These are phyloP conservation scores for Calonectria pauciramosa DNA, from an alignment of 2,329 filamentous ascomycete species.

Conservation along the genomic window DNA sequence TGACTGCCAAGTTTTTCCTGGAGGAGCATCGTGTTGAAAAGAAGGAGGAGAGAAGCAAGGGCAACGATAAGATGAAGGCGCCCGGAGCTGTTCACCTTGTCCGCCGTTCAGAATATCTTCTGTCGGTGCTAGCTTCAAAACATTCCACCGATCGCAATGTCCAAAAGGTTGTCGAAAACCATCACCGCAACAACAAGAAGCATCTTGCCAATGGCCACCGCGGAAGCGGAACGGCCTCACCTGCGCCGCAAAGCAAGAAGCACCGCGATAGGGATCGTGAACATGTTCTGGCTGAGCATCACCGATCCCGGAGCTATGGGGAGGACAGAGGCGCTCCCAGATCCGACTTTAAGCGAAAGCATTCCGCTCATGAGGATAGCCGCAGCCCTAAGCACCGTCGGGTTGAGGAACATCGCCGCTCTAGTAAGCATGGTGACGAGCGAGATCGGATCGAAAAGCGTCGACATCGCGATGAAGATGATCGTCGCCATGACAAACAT, in stretches of 20 bases:
- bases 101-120: slow-evolving; percentile 91
- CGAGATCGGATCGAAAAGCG: slow-evolving; percentile 50
- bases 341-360: slow-evolving; percentile 73
- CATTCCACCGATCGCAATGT: slow-evolving; percentile 83
- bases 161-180: slow-evolving; percentile 88
- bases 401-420: slow-evolving; percentile 55
- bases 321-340: slow-evolving; percentile 66
- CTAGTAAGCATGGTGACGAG: slow-evolving; percentile 54
- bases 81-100: slow-evolving; percentile 98
- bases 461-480: slow-evolving; percentile 40
- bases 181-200: slow-evolving; percentile 96
- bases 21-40: slow-evolving; percentile 99
- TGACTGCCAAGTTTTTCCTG: slow-evolving; percentile 93
- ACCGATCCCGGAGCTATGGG: slow-evolving; percentile 64
- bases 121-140: slow-evolving; percentile 92
- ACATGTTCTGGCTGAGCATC: slow-evolving; percentile 54
- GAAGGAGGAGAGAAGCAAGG: slow-evolving; percentile 90
- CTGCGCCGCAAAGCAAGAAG: slow-evolving; percentile 69
- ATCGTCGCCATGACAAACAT: slow-evolving; percentile 39
- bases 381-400: slow-evolving; percentile 60
- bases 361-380: slow-evolving; percentile 63
- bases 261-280: slow-evolving; percentile 64
- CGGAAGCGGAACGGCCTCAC: slow-evolving; percentile 77
- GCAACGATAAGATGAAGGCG: slow-evolving; percentile 85
- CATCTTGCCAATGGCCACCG: slow-evolving; percentile 71